Evolutionary conservation across 306 rosid species (phyloP), one percentile per base, ranked within the genome.

Genomic region (Coriaria nepalensis): DNA sequence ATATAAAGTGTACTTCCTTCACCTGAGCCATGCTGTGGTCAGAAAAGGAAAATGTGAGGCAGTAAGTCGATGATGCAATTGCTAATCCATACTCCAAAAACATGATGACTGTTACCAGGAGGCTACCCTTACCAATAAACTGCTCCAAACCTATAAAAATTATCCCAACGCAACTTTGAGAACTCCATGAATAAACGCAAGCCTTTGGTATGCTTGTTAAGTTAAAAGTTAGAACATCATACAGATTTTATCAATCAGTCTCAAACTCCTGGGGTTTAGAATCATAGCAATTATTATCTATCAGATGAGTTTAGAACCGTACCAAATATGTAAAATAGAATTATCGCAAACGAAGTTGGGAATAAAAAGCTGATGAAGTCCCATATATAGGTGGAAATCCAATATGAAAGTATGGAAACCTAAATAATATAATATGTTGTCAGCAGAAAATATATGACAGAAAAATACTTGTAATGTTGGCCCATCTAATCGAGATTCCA

Each of bases 21-120:
- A 88, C 97, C 93, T 84, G 97, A 44, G 97, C 97, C 82, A 88
- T 62, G 48, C 70, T 81, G 67, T 81, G 97, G 66, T 90, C 92
- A 39, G 71, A 64, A 73, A 90, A 81, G 86, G 77, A 84, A 73
- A 88, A 81, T 37, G 97, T 78, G 64, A 90, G 95, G 74, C 95
- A 84, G 63, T 90, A 84, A 10, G 95, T 90, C 42, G 95, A 78
- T 35, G 97, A 90, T 45, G 97, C 94, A 54, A 71, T 68, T 48
- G 95, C 90, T n/a, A 84, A 66, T 51, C 97, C 97, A 63, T 90
- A 84, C 62, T 76, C 92, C 73, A 84, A 65, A 56, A 84, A 76
- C 82, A 90, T 57, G 64, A 81, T 15, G 49, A 75, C 62, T 4
- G 92, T 90, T 29, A 83, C 79, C 57, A 75, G 57, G 64, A 90